Evolutionary conservation across 2,329 filamentous ascomycete species (phyloP).

Genomic region (Sclerotiophoma versabilis): DNA sequence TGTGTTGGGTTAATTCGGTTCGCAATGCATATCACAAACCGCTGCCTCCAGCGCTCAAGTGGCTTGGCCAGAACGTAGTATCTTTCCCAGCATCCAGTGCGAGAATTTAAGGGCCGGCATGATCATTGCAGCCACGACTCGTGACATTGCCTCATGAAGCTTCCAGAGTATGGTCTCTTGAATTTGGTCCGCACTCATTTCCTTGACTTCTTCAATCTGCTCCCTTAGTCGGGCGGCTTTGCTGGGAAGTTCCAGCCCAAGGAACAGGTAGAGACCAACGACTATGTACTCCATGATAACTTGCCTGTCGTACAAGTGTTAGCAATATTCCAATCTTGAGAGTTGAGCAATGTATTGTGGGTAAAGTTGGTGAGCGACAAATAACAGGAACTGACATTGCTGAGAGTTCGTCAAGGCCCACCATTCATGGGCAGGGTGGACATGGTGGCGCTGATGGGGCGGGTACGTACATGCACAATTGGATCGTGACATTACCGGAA

Average conservation of each 20-base stretch:
- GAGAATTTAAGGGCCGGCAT: slow-evolving; percentile 43
- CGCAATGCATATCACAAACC: neutral
- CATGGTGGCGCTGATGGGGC: neutral
- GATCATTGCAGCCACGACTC: slow-evolving; percentile 39
- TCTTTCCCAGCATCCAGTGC: slow-evolving; percentile 44
- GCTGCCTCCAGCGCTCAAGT: slow-evolving; percentile 1
- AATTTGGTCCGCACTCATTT: slow-evolving; percentile 37
- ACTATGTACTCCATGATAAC: slow-evolving; percentile 48
- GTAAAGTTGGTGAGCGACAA: neutral
- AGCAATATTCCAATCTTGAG: neutral
- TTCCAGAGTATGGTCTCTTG: slow-evolving; percentile 45
- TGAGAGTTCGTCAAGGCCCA: neutral
- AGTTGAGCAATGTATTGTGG: neutral
- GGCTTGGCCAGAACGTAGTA: slow-evolving; percentile 29
- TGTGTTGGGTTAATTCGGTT: neutral
- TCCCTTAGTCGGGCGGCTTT: slow-evolving; percentile 40
- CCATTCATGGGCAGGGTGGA: neutral
- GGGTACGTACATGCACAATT: slow-evolving; percentile 46
- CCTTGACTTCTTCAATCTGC: slow-evolving; percentile 38
- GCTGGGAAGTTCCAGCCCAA: slow-evolving; percentile 41
- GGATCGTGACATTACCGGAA: slow-evolving; percentile 42
- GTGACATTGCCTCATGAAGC: slow-evolving; percentile 36
- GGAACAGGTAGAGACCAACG: slow-evolving; percentile 40
- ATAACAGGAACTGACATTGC: neutral
- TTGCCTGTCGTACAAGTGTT: slow-evolving; percentile 29